These are phyloP conservation scores for Colletotrichum endophyticum DNA, from an alignment of 2,329 filamentous ascomycete species.

Conservation along the genomic window DNA sequence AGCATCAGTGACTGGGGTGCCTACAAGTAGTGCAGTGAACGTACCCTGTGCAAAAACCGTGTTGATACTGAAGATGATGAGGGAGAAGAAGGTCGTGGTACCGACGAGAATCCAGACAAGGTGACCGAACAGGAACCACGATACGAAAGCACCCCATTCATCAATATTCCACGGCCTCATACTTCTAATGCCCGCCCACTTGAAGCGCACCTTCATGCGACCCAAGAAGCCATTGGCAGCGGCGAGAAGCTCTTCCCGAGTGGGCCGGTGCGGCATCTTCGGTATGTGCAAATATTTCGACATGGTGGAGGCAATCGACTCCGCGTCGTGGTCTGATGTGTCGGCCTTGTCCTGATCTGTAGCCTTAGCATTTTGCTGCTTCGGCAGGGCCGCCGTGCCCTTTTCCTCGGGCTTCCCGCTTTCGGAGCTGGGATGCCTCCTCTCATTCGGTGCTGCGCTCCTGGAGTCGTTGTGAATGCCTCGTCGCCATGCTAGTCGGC, in stretches of 20 bases:
- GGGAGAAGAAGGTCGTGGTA: constrained; percentile 95
- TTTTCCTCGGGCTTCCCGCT: constrained; percentile 24
- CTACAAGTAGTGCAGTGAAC: constrained; percentile 20
- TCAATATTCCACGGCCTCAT: constrained; percentile 94
- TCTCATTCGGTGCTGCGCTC: constrained; percentile 26
- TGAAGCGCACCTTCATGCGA: constrained; percentile 87
- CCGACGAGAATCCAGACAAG: constrained; percentile 95
- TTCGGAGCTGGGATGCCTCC: constrained; percentile 35
- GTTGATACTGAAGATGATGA: constrained; percentile 90
- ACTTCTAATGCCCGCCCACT: constrained; percentile 96
- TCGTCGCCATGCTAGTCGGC: constrained; percentile 41
- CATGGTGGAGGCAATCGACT: constrained; percentile 55
- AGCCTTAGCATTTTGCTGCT: constrained; percentile 1
- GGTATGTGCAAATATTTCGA: constrained; percentile 66
- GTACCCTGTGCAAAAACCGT: constrained; percentile 92
- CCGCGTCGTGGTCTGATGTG: constrained; percentile 30
- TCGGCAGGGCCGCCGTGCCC: background rate
- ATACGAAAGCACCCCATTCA: constrained; percentile 92
- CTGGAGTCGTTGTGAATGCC: constrained; percentile 32
- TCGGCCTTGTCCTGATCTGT: constrained; percentile 24
- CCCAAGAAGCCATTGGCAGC: constrained; percentile 95
- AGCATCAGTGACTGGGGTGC: constrained; percentile 18
- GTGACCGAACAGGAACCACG: constrained; percentile 94
- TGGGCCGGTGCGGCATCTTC: constrained; percentile 84
- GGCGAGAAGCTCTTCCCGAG: constrained; percentile 89